Base-by-base conservation (phyloP, 129 eudicot genomes). In the Mikania micrantha region DNA sequence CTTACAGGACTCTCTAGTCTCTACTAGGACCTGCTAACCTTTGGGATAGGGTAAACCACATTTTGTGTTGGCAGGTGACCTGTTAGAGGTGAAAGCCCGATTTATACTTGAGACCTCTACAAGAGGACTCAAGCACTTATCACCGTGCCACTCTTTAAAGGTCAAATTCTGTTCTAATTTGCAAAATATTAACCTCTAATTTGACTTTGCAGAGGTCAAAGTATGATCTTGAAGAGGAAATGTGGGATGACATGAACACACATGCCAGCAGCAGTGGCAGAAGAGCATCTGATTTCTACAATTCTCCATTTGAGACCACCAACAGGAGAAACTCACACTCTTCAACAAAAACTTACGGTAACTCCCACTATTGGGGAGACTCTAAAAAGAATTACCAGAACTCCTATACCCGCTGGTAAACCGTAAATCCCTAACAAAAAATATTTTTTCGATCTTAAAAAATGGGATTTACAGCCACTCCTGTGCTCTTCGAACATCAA, bases 141-240 rank as follows among this genome's bases (percentile, higher is more conserved):
- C 45, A 40, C 2, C 12, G 1, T 11, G 47, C 17, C 47, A 41
- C 16, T 16, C 6, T 16, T 41, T 9, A 16, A 3, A 41, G 47
- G 5, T 41, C 6, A 44, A 0, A 2, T 44, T 44, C 21, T n/a
- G 4, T 31, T 70, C 3, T 50, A 9, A 34, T 64, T 22, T 12
- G 15, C 57, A 4, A n/a, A 16, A 75, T 31, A 53, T 7, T 7
- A 13, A 66, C 17, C 3, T 7, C 31, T 9, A 5, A 32, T 29
- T 47, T 10, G 11, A 69, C 22, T 21, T 64, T 71, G 74, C 80
- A 92, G 98, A 85, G 98, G 59, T 76, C 90, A 28, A 83, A 82
- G 72, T 92, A 92, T 67, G 94, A 92, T 61, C 68, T 65, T 32
- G 89, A 88, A 34, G 96, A 88, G 82, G 95, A 86, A 65, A 78